Base-by-base conservation (phyloP, 1,139 yeast species). In the Yamadazyma mexicana region DNA sequence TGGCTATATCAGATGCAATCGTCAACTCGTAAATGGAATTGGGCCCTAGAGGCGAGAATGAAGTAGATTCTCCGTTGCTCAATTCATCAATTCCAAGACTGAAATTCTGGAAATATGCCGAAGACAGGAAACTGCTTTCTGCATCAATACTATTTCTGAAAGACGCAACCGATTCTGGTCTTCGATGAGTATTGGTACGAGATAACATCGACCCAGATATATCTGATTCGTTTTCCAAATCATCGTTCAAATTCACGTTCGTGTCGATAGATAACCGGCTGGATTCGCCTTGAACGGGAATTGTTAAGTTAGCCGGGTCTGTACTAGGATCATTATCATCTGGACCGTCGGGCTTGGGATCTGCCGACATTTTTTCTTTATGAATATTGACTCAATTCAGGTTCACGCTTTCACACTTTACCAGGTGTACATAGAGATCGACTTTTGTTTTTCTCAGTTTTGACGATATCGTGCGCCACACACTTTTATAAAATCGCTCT, bases 1-100 rank as follows among this genome's bases (percentile, higher is more conserved):
- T 56, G 15, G 73, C 69, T 16, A 66, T 53, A 49, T 81, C 84
- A 2, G 79, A 75, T 32, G 77, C 82, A 35, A 80, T 75, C 0
- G 87, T 82, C 43, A 85, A 64, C 52, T 85, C 94, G 54, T 77
- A 85, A 34, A 88, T 81, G 7, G 95, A 83, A 55, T 86, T 87
- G 40, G 87, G 83, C 0, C 94, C 94, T 48, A 86, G 61, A 1
- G 91, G 88, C 10, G 85, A 79, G 37, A 75, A 62, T 3, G 46
- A 40, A 7, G 18, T 33, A 6, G 31, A 34, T 22, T 46, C 50
- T n/a, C 38, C 39, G 9, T 17, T 34, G 12, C 25, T 32, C 37
- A 43, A 7, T 9, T 49, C 51, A 11, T 51, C 58, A 20, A 48
- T 49, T 28, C 52, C 58, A 24, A 52, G 44, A 38, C 54, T 55